phyloP scores from a whole-genome alignment of 2,329 filamentous ascomycete species.

The Alternaria arborescens region DNA sequence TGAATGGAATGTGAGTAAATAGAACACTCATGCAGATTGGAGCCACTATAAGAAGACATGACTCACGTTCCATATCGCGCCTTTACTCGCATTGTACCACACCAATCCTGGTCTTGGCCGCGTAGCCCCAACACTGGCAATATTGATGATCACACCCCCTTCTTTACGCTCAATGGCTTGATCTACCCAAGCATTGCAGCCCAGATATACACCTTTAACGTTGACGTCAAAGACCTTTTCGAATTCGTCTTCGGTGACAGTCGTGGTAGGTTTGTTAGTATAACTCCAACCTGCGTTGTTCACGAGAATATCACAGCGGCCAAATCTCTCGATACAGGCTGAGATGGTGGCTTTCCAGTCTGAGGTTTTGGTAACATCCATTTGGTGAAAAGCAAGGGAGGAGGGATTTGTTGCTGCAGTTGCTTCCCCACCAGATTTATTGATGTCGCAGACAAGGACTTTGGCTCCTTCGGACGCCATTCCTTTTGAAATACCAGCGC shows the following conservation, averaged over 20 bases:
- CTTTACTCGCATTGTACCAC: constrained; percentile 77
- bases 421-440: constrained; percentile 61
- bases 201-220: constrained; percentile 71
- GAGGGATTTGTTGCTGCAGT: constrained; percentile 55
- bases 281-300: constrained; percentile 69
- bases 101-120: constrained; percentile 70
- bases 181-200: constrained; percentile 66
- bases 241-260: constrained; percentile 72
- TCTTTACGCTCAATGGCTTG: constrained; percentile 67
- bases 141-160: constrained; percentile 70
- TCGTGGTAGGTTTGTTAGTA: constrained; percentile 63
- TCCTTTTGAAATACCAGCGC: constrained; percentile 67
- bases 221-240: constrained; percentile 74
- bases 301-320: constrained; percentile 67
- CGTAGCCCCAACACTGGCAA: constrained; percentile 70
- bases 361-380: constrained; percentile 63
- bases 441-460: constrained; percentile 70
- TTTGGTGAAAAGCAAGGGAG: constrained; percentile 47
- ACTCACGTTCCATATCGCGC: constrained; percentile 67
- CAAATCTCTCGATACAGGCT: constrained; percentile 61
- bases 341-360: constrained; percentile 64
- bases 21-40: neutral
- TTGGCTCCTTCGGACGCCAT: constrained; percentile 68
- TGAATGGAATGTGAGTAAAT: constrained; percentile 28
- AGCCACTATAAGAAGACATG: neutral